phyloP scores from a whole-genome alignment of 176 grass and related monocot species.

The Dactylis glomerata region DNA sequence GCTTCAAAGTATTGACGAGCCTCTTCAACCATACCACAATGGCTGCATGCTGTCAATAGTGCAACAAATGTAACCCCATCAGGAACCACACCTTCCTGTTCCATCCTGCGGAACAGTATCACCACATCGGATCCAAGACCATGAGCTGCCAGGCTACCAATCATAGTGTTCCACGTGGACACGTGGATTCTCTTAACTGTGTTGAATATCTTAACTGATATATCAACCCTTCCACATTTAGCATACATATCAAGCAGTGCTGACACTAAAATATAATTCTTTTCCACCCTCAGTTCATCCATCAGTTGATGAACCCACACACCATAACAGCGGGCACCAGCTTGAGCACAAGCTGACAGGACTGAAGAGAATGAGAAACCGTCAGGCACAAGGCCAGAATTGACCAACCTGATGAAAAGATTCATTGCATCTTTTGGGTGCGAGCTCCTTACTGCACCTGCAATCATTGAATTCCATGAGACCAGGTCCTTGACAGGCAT shows the following conservation, averaged over 20 bases:
- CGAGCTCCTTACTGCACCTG: conserved; percentile 36
- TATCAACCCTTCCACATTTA: conserved; percentile 63
- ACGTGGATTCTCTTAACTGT: conserved; percentile 34
- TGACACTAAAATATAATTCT: conserved; percentile 58
- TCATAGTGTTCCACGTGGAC: conserved; percentile 62
- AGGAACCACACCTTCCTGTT: conserved; percentile 45
- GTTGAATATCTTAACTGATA: conserved; percentile 51
- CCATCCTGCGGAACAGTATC: conserved; percentile 47
- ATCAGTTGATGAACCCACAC: conserved; percentile 57
- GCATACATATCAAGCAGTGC: conserved; percentile 72
- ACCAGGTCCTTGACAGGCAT: conserved; percentile 69
- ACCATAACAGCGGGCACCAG: conserved; percentile 51
- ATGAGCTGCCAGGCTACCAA: conserved; percentile 58
- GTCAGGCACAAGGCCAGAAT: conserved; percentile 52
- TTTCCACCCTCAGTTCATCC: conserved; percentile 42
- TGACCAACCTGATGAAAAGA: conserved; percentile 55
- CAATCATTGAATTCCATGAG: conserved; percentile 80
- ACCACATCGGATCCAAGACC: conserved; percentile 52
- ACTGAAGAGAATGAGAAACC: conserved; percentile 64
- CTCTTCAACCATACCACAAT: conserved; percentile 65
- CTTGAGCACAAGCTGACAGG: conserved; percentile 59
- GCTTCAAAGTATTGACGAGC: conserved; percentile 37
- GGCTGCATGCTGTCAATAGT: conserved; percentile 68
- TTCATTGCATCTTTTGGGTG: conserved; percentile 48
- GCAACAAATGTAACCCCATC: conserved; percentile 65